A percentile compares a stretch with the other conserved stretches of the same genome.
phyloP scores from a whole-genome alignment of 2,329 filamentous ascomycete genomes.

The Talaromyces funiculosus region DNA sequence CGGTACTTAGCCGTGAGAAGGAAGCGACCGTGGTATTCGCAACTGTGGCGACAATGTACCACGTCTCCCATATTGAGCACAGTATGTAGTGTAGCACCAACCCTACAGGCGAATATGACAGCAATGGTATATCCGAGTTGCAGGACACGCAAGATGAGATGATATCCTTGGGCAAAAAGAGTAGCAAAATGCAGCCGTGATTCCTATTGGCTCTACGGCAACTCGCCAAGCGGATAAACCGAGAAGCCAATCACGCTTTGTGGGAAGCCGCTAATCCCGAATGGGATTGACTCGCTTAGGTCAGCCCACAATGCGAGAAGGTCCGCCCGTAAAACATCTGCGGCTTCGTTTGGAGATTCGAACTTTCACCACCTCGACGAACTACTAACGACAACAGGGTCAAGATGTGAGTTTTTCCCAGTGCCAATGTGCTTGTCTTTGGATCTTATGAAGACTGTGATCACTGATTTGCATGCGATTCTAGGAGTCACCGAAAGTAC shows the following conservation, averaged over 20 bases:
- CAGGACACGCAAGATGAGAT: neutral
- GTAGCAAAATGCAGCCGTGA: too few species aligned
- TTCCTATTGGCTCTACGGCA: too few species aligned
- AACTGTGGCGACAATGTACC: neutral
- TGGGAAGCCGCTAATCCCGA: constrained; percentile 5
- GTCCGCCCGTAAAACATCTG: constrained; percentile 29
- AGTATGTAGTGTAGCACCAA: too few species aligned
- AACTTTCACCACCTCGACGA: constrained; percentile 39
- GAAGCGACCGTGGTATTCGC: neutral
- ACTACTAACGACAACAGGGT: constrained; percentile 46
- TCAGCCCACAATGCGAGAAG: constrained; percentile 36
- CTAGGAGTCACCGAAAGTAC: constrained; percentile 59
- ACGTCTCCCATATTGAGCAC: neutral
- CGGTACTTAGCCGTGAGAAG: neutral
- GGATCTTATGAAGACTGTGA: constrained; percentile 12
- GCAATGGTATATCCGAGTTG: neutral
- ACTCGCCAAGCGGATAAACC: neutral
- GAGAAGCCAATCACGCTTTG: constrained; percentile 2
- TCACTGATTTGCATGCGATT: constrained; percentile 24
- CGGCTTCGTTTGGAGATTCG: constrained; percentile 33
- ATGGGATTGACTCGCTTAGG: constrained; percentile 33
- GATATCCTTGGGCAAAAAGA: neutral
- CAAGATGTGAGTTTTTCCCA: constrained; percentile 41
- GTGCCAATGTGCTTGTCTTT: neutral
- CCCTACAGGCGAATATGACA: too few species aligned